Evolutionary conservation across 2,329 filamentous ascomycete genomes (phyloP), one percentile per base, ranked within the genome.

Genomic region (Trichoderma endophyticum): DNA sequence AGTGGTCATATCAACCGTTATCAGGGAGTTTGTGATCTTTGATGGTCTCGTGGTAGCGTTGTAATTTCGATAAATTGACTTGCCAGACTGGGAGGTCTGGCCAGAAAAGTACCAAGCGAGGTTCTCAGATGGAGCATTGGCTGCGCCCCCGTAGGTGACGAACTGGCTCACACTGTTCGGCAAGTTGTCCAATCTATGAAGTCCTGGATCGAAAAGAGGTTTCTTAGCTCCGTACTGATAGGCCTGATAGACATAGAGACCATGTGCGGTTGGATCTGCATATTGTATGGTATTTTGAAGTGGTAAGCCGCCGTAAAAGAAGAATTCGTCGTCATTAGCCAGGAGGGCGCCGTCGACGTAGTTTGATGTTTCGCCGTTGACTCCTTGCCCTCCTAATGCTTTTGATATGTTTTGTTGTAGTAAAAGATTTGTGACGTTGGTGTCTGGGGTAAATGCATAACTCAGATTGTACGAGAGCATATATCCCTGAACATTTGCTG

Each of bases 31-130:
- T 1, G 90, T 89, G 3, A 85, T 79, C 36, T 85, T 81, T n/a
- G 79, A 77, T 3, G 86, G 83, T n/a, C 76, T 81, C 0, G 76
- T 66, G 3, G 82, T 82, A 0, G 79, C 76, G 34, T 84, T 82
- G 7, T 77, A 67, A 11, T 77, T 79, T 2, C 77, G 76, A 71
- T 83, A 84, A 57, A 92, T 86, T 0, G 83, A 80, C 0, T 88
- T 89, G 76, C 82, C 85, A 14, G 80, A 79, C 0, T 83, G 79
- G 0, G 88, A 84, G 15, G 83, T 86, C 79, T 91, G 81, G 0
- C 92, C 92, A 0, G 89, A 88, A 74, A 93, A 92, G 75, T 93
- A 93, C 83, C 89, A 93, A 0, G 90, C 90, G 75, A 89, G 85
- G 74, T 92, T 90, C 79, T 93, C 91, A 0, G 90, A 92, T 0